Percentiles rank a stretch among this genome's conserved stretches.
Conservation (phyloP, 805 yeast species). For the Brettanomyces sp. region DNA sequence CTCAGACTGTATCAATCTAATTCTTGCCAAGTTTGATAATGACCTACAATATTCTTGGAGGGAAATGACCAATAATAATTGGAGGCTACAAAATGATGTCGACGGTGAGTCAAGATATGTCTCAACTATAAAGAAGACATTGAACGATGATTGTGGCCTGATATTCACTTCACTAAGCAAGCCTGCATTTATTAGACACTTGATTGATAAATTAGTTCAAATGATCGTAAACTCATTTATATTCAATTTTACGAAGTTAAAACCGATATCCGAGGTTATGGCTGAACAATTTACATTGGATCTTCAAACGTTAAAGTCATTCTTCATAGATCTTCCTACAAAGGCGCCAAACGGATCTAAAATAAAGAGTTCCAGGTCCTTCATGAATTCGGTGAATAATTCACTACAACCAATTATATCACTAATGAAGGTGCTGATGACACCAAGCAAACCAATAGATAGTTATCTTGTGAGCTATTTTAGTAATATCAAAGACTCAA, state of each 20-base stretch:
- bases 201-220: conserved; percentile 72
- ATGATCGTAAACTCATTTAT: conserved; percentile 45
- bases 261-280: conserved; percentile 58
- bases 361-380: conserved; percentile 17
- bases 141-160: conserved; percentile 36
- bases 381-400: conserved; percentile 16
- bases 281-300: conserved; percentile 81
- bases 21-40: conserved; percentile 47
- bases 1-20: conserved; percentile 43
- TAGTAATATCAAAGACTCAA: conserved; percentile 55
- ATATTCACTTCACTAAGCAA: conserved; percentile 54
- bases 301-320: conserved; percentile 50
- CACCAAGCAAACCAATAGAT: conserved; percentile 57
- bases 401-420: conserved; percentile 36
- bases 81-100: conserved; percentile 57
- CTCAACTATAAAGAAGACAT: conserved; percentile 40
- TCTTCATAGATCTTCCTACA: conserved; percentile 40
- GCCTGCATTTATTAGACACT: conserved; percentile 60
- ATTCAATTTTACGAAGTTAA: conserved; percentile 46
- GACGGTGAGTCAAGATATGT: conserved; percentile 68
- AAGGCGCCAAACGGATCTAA: conserved; percentile 29
- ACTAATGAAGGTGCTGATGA: conserved; percentile 58
- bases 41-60: conserved; percentile 72
- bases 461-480: conserved; percentile 58
- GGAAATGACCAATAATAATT: conserved; percentile 69